phyloP scores from a whole-genome alignment of 2,329 filamentous ascomycete genomes.

The Eutypella sp. region DNA sequence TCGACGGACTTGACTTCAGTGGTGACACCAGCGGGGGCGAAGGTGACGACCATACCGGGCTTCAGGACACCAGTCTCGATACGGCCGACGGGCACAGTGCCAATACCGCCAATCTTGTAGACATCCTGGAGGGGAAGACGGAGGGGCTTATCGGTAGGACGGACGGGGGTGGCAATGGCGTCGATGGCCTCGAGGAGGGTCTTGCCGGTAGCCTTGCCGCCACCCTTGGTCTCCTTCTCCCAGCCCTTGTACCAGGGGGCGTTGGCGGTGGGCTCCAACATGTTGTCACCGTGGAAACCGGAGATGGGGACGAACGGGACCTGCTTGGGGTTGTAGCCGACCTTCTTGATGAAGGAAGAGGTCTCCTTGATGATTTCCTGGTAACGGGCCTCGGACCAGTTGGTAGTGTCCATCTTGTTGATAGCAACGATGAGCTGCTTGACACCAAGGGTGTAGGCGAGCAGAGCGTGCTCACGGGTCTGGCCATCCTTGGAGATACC shows the following conservation, averaged over 20 bases:
- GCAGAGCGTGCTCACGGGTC: slow-evolving; percentile 99
- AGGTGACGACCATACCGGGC: slow-evolving; percentile 91
- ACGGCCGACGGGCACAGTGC: slow-evolving; percentile 99
- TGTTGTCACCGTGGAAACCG: slow-evolving; percentile 99
- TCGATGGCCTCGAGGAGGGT: slow-evolving; percentile 99
- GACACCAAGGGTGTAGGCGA: slow-evolving; percentile 99
- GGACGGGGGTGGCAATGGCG: slow-evolving; percentile 84
- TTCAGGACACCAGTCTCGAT: slow-evolving; percentile 98
- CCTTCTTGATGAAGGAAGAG: slow-evolving; percentile 99
- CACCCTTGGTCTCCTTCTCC: slow-evolving; percentile 90
- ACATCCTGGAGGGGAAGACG: slow-evolving; percentile 99
- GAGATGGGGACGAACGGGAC: slow-evolving; percentile 99
- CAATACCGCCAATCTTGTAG: slow-evolving; percentile 99
- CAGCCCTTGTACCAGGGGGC: slow-evolving; percentile 99
- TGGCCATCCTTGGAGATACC: slow-evolving; percentile 99
- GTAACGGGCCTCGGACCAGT: slow-evolving; percentile 96
- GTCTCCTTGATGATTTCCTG: slow-evolving; percentile 99
- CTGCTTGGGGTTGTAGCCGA: slow-evolving; percentile 99
- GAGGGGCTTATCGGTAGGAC: slow-evolving; percentile 98
- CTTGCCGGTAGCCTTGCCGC: slow-evolving; percentile 78
- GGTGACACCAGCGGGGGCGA: slow-evolving; percentile 97
- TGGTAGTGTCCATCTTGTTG: slow-evolving; percentile 99
- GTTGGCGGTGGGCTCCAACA: slow-evolving; percentile 85
- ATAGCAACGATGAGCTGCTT: slow-evolving; percentile 99
- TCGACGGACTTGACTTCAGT: slow-evolving; percentile 99